These are phyloP conservation scores for Lobulomyces angularis DNA, from an alignment of 192 early-diverging fungal species.

Conservation along the genomic window DNA sequence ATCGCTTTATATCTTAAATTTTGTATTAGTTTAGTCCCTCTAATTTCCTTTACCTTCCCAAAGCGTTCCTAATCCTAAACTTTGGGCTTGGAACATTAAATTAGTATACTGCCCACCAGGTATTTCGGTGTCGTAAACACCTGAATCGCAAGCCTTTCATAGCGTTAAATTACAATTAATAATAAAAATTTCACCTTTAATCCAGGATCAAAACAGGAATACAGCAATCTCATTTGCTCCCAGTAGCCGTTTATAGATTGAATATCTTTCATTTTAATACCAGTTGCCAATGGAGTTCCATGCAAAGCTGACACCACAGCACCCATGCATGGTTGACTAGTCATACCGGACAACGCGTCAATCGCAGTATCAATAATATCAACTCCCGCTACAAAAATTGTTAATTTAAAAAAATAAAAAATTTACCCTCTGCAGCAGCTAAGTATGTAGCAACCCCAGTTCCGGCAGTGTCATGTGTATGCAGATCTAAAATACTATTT, in stretches of 20 bases:
- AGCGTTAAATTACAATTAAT: too few species aligned
- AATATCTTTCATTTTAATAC: slow-evolving; percentile 66
- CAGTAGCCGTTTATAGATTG: slow-evolving; percentile 86
- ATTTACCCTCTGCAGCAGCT: slow-evolving; percentile 70
- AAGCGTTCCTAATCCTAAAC: slow-evolving; percentile 79
- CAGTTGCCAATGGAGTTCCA: slow-evolving; percentile 59
- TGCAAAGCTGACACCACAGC: slow-evolving; percentile 78
- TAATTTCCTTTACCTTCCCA: slow-evolving; percentile 77
- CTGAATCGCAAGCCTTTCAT: too few species aligned
- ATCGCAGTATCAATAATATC: slow-evolving; percentile 89
- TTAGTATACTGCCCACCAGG: slow-evolving; percentile 86
- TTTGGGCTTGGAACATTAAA: slow-evolving; percentile 92
- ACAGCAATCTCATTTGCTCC: slow-evolving; percentile 88
- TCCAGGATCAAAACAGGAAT: slow-evolving; percentile 92
- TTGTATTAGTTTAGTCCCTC: too few species aligned
- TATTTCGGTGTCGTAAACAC: neutral
- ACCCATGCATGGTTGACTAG: slow-evolving; percentile 95
- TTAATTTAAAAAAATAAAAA: neutral
- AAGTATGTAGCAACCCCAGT: slow-evolving; percentile 94
- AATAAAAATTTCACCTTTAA: slow-evolving; percentile 73
- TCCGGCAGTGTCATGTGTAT: slow-evolving; percentile 91
- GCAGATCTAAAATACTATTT: neutral
- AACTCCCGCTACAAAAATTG: slow-evolving; percentile 33
- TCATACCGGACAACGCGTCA: slow-evolving; percentile 86
- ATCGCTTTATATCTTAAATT: slow-evolving; percentile 64